Evolutionary conservation across 495 filamentous ascomycete species (phyloP), one percentile per base, ranked within the genome.

Genomic region (Oidiodendron maius): DNA sequence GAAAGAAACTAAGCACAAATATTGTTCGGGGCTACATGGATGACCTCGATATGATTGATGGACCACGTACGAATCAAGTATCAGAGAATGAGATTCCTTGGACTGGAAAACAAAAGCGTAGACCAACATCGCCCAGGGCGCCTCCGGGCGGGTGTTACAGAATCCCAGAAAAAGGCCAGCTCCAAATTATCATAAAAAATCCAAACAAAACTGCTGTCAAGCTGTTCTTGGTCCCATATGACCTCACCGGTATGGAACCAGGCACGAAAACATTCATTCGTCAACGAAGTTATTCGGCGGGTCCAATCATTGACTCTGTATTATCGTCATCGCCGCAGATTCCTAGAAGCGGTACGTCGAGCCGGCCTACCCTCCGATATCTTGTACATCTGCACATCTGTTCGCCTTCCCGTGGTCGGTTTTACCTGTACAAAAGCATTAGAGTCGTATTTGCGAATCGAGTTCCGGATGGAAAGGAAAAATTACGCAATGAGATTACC

Each of bases 141-240:
- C 87, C 87, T 6, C 83, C 87, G 9, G 87, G 87, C 22, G 91
- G 93, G 11, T 86, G 84, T 56, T 99, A 97, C 61, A 83, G 94
- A 44, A 96, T 99, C 39, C 94, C 93, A 0, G 87, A 96, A 61
- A 86, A 90, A 58, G 93, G 93, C 0, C 93, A 97, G 61, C 71
- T 99, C 21, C 93, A 99, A 64, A 94, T 99, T 53, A 84, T 99
- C 40, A 93, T 96, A 65, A 94, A 95, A 61, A 96, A 95, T 56
- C 89, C 88, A 10, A 90, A 95, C 71, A 96, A 95, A 61, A 96
- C 90, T 3, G 91, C 91, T 3, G 89, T 96, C 42, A 96, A 96
- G 63, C 68, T 96, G 13, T 99, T 96, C 56, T 75, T 97, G 12
- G 82, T 99, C 20, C 93, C 94, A 0, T 99, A 99, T 59, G 91